Evolutionary conservation across 371 early-diverging fungal species (phyloP).

Genomic region (Saksenaea vasiformis): DNA sequence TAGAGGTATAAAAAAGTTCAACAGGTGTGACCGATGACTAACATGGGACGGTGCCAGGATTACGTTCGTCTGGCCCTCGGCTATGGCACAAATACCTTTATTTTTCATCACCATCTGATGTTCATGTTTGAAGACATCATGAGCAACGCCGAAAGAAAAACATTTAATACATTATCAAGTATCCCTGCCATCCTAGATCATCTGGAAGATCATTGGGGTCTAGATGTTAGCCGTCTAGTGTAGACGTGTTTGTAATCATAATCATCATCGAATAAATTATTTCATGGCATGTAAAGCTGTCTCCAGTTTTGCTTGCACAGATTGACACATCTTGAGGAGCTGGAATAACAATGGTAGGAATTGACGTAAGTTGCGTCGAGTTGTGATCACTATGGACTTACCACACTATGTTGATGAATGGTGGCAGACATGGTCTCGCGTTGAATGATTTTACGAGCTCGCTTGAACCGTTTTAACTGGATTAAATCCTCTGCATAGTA

Average conservation of each 20-base stretch:
- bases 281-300: background rate
- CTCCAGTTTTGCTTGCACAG: constrained; percentile 10
- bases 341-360: background rate
- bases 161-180: constrained; percentile 83
- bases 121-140: constrained; percentile 91
- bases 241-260: constrained; percentile 2
- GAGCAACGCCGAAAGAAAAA: constrained; percentile 82
- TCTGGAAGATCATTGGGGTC: constrained; percentile 74
- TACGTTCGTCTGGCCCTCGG: constrained; percentile 77
- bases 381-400: constrained; percentile 19
- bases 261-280: background rate
- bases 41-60: constrained; percentile 35
- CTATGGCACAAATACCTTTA: constrained; percentile 83
- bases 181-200: constrained; percentile 85
- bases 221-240: constrained; percentile 38
- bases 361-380: background rate
- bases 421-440: constrained; percentile 27
- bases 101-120: constrained; percentile 94
- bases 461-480: constrained; percentile 30
- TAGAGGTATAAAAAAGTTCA: constrained; percentile 44
- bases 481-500: constrained; percentile 59
- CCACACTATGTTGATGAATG: constrained; percentile 18
- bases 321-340: constrained; percentile 18
- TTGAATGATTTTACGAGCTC: constrained; percentile 35
- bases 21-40: background rate